phyloP scores from a whole-genome alignment of 441 rosid species.

The Pelargonium exstipulatum region DNA sequence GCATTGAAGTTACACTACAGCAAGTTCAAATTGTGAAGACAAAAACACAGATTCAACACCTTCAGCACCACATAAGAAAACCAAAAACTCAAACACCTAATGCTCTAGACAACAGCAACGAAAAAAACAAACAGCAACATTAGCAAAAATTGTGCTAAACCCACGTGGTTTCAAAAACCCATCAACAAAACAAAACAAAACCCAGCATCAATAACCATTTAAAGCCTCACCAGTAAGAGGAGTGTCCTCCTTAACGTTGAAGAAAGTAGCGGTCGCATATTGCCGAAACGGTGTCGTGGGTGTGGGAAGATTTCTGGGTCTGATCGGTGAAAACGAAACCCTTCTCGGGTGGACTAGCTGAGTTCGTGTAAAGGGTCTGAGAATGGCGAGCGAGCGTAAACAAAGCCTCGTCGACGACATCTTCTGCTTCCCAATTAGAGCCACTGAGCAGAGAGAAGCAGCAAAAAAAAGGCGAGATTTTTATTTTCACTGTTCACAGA shows the following conservation, averaged over 20 bases:
- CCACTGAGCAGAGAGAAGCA: too few relatives aligned
- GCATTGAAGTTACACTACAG: neutral
- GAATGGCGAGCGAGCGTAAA: neutral
- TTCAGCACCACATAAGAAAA: too few relatives aligned
- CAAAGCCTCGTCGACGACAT: neutral
- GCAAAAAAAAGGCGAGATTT: too few relatives aligned
- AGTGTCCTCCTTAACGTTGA: neutral
- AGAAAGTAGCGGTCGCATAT: neutral
- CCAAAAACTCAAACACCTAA: neutral
- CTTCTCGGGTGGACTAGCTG: neutral
- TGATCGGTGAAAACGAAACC: neutral
- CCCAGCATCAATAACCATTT: too few relatives aligned
- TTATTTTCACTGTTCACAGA: too few relatives aligned
- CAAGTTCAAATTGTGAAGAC: neutral
- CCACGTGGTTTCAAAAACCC: neutral
- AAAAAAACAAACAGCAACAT: neutral
- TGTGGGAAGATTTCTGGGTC: neutral
- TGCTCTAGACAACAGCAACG: neutral
- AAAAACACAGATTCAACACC: too few relatives aligned
- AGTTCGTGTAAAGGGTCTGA: constrained; percentile 1
- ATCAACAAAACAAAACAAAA: neutral
- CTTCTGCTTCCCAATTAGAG: neutral
- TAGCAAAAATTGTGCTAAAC: neutral
- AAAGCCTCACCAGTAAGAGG: neutral
- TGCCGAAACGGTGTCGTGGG: neutral